Evolutionary conservation across 2,329 filamentous ascomycete species (phyloP), one percentile per base, ranked within the genome.

Genomic region (Colletotrichum destructivum): DNA sequence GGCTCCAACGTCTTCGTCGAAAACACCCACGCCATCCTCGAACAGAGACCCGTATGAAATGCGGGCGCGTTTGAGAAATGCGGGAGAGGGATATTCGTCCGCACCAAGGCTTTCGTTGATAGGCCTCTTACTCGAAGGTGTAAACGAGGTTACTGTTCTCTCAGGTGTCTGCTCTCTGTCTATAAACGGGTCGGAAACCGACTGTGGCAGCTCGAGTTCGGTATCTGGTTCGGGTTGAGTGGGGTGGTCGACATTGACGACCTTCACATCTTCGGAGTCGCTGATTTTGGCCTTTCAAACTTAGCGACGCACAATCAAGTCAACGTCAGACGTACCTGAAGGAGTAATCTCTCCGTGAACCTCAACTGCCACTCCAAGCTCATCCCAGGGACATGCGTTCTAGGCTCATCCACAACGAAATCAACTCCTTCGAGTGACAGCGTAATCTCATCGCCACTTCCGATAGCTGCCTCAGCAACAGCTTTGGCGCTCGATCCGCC

Each of bases 401-500:
- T 82, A 31, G 82, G 82, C 47, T 85, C 83, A 69, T 88, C 87
- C 61, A 86, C 86, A 62, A 87, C 84, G 88, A 94, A 96, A 69
- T 87, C 83, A 6, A 86, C 93, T 3, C 94, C 93, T 47, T 89
- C 87, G 72, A 98, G 84, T 73, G 88, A 87, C 74, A 98, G 79
- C 4, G 88, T 81, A 40, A 98, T 83, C 74, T 90, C 88, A 81
- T 98, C 95, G 18, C 94, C 94, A 75, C 94, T 96, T 2, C 92
- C 92, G 31, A 98, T 82, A 13, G 88, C 89, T 13, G 88, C 89
- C 60, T 88, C 87, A 9, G 91, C 89, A 49, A 97, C 86, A 21
- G 88, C 89, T 76, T 90, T 90, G 18, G 94, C 96, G 74, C 91
- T 90, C 6, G 89, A 83, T 11, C 92, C 93, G 40, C 87, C 86